A percentile compares a stretch with the other conserved stretches of the same genome.
Evolutionary conservation across 2,329 filamentous ascomycete species (phyloP).

Genomic region (Phaeosphaeriaceae sp.): DNA sequence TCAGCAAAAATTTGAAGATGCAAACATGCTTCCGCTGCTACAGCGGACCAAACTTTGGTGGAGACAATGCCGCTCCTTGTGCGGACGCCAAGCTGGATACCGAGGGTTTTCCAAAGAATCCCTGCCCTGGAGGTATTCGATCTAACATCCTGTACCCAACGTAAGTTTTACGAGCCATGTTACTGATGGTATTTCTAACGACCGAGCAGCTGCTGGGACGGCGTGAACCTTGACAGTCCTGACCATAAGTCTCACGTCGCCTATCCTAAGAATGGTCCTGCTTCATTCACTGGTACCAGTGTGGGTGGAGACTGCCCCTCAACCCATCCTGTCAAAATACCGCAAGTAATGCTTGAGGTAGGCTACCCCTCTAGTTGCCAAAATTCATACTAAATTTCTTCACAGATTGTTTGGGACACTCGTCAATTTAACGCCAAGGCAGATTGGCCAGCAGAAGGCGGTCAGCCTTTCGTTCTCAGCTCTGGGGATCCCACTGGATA

Average conservation of each 20-base stretch:
- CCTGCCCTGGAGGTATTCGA: constrained; percentile 30
- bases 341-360: constrained; percentile 54
- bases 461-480: constrained; percentile 35
- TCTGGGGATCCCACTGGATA: constrained; percentile 32
- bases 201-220: constrained; percentile 54
- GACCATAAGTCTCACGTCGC: constrained; percentile 63
- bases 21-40: constrained; percentile 58
- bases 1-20: constrained; percentile 25
- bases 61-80: constrained; percentile 47
- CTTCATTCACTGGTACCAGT: constrained; percentile 26
- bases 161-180: constrained; percentile 4
- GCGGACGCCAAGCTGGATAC: constrained; percentile 24
- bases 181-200: constrained; percentile 5
- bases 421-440: constrained; percentile 43
- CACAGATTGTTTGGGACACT: constrained; percentile 51
- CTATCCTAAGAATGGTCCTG: constrained; percentile 46
- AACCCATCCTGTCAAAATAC: constrained; percentile 53
- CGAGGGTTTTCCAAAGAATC: constrained; percentile 20
- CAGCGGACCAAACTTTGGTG: constrained; percentile 52
- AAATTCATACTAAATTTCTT: not conserved
- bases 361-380: not conserved
- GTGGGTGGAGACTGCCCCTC: constrained; percentile 47
- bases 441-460: constrained; percentile 38
- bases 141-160: constrained; percentile 33
- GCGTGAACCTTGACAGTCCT: constrained; percentile 55